phyloP scores from a whole-genome alignment of 2,329 filamentous ascomycete species.

The Sclerotinia trifoliorum region DNA sequence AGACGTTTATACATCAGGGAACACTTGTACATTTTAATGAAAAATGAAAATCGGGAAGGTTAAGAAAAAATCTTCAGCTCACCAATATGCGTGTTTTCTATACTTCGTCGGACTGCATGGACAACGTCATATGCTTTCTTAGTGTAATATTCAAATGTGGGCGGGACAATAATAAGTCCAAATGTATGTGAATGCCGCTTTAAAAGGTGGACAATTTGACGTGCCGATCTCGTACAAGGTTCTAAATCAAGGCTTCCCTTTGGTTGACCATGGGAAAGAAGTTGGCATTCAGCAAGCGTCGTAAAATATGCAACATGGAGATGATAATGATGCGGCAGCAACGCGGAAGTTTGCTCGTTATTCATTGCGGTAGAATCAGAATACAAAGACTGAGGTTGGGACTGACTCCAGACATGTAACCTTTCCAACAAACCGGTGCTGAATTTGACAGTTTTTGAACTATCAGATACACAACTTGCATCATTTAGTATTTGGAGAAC shows the following conservation, averaged over 20 bases:
- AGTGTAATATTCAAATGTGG: slow-evolving; percentile 45
- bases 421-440: slow-evolving; percentile 32
- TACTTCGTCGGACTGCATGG: slow-evolving; percentile 34
- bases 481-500: slow-evolving; percentile 38
- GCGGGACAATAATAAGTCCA: slow-evolving; percentile 43
- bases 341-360: slow-evolving; percentile 27
- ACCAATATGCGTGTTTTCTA: slow-evolving; percentile 36
- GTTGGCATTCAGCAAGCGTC: slow-evolving; percentile 34
- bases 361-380: slow-evolving; percentile 30
- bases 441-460: slow-evolving; percentile 25
- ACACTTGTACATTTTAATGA: not conserved
- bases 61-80: not conserved
- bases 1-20: not conserved
- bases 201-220: slow-evolving; percentile 41
- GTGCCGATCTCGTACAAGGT: slow-evolving; percentile 41
- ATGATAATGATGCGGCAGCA: slow-evolving; percentile 40
- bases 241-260: slow-evolving; percentile 33
- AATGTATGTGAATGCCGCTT: slow-evolving; percentile 44
- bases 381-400: slow-evolving; percentile 32
- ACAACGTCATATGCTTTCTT: slow-evolving; percentile 40
- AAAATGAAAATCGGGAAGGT: not conserved
- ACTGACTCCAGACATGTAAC: slow-evolving; percentile 34
- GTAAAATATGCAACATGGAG: slow-evolving; percentile 37
- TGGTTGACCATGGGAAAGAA: slow-evolving; percentile 29
- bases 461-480: slow-evolving; percentile 29